phyloP scores from a whole-genome alignment of 2,329 filamentous ascomycete genomes.

The Cordyceps tenuipes region DNA sequence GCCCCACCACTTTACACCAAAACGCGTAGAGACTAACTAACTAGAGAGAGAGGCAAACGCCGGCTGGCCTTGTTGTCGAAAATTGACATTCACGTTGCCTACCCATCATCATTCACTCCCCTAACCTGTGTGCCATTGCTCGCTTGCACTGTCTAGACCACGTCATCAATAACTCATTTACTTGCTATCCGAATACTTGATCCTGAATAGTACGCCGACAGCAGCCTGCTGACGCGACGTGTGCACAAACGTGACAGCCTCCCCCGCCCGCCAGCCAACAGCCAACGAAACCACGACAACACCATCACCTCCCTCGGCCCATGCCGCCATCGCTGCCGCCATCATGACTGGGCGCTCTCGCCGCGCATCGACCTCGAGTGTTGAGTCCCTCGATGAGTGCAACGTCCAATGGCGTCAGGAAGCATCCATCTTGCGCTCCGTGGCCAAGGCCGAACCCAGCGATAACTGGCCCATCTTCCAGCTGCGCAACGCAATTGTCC shows the following conservation, averaged over 20 bases:
- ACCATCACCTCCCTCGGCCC: not conserved
- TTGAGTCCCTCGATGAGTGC: constrained; percentile 32
- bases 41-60: not conserved
- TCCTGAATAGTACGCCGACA: not conserved
- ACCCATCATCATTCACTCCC: not conserved
- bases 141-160: too few species aligned
- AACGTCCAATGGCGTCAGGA: constrained; percentile 28
- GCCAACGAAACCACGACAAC: not conserved
- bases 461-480: constrained; percentile 55
- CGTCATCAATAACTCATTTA: too few species aligned
- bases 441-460: constrained; percentile 22
- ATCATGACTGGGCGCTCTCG: constrained; percentile 33
- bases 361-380: constrained; percentile 36
- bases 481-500: constrained; percentile 53
- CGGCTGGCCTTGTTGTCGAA: not conserved
- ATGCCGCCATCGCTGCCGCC: constrained; percentile 8
- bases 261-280: not conserved
- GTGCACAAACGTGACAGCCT: too few species aligned
- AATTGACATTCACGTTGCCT: not conserved
- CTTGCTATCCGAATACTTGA: not conserved
- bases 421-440: constrained; percentile 24
- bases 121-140: too few species aligned
- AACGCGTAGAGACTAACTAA: too few species aligned
- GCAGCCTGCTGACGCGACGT: not conserved
- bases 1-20: constrained; percentile 11